Evolutionary conservation across 2,329 filamentous ascomycete genomes (phyloP).

Genomic region (Fusarium acutatum): DNA sequence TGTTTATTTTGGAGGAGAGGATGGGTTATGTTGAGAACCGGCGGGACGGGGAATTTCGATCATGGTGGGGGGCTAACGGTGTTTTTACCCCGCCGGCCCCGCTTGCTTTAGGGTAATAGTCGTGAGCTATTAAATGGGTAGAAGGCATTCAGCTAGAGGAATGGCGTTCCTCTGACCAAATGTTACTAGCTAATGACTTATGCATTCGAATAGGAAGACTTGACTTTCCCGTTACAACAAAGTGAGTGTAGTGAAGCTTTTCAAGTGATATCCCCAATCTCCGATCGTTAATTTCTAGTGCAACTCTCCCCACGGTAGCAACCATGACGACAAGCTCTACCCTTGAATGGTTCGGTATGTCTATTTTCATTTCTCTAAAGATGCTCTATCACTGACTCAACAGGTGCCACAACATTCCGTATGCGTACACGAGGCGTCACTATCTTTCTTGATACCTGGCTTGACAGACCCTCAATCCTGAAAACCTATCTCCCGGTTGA

Average conservation of each 20-base stretch:
- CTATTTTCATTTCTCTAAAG: accelerated
- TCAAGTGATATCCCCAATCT: accelerated
- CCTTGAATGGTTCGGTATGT: background rate
- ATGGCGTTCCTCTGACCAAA: accelerated
- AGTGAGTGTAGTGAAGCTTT: background rate
- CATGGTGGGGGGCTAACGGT: background rate
- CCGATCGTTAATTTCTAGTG: accelerated
- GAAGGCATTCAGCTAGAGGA: accelerated
- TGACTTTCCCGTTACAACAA: accelerated
- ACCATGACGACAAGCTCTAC: background rate
- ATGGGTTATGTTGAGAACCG: background rate
- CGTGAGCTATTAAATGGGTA: background rate
- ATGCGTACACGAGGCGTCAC: background rate
- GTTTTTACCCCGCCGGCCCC: background rate
- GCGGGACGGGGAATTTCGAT: background rate
- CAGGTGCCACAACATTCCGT: background rate
- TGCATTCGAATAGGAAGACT: accelerated
- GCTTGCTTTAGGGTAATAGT: background rate
- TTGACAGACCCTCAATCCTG: background rate
- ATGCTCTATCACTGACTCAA: accelerated
- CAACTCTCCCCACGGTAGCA: accelerated
- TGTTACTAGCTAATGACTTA: accelerated
- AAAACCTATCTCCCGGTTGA: background rate
- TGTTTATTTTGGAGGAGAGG: accelerated
- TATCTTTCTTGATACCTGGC: background rate